Base-by-base conservation (phyloP, 2,329 filamentous ascomycete species). In the Blastomyces percursus region DNA sequence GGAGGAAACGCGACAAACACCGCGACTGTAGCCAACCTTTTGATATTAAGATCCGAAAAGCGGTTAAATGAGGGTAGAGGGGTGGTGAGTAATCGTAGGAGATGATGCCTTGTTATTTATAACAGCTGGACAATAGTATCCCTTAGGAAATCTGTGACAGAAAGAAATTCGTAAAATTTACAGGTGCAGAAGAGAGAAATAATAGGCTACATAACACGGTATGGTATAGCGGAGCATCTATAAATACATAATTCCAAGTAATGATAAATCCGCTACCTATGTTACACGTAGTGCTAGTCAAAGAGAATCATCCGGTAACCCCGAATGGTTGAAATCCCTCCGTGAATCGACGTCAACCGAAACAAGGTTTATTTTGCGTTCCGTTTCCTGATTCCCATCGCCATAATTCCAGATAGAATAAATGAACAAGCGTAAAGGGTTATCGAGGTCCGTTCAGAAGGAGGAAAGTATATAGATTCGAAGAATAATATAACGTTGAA, bases 181-280 rank as follows among this genome's bases (percentile, higher is more conserved):
- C 16, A 40, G 5, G n/a, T 55, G 24, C 8, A 35, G 8, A 38
- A 19, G 19, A 30, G 35, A 54, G 2, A 14, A 16, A 11, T 27
- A 4, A 27, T 21, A 21, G 46, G 7, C 21, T 24, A 21, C 38
- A 19, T 30, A 40, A 24, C 38, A n/a, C n/a, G 27, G 32, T 16
- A 30, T 8, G 61, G 59, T 57, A 62, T 67, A 67, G 65, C 66
- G 65, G 67, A 69, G 68, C 69, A 55, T 66, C 63, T 67, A 66
- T 64, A 32, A 24, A 44, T 21, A 57, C 35, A 24, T 35, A 38
- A 66, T 42, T 60, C 60, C 56, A 61, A 61, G 46, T 58, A 50
- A 59, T 61, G 57, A 60, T 56, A 58, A 59, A 64, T n/a, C 55
- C 55, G 8, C 24, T 4, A 40, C 50, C 24, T 8, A 61, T 48